Conservation (phyloP, 768 basidiomycete genomes). For the Terana coerulea region DNA sequence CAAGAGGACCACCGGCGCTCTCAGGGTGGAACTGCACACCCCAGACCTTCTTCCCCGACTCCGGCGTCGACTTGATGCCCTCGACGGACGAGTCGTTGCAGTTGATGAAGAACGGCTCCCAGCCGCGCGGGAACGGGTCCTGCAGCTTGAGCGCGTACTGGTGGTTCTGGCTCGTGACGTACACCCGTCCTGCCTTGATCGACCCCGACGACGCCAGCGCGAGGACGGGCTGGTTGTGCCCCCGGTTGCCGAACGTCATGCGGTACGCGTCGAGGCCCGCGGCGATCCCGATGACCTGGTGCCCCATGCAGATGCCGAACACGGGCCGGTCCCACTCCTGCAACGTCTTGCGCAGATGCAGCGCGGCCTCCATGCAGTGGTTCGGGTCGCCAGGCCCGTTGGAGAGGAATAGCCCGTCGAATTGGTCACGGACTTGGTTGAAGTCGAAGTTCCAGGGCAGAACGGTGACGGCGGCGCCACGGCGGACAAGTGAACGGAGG, state of each 20-base stretch:
- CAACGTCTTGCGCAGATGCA: conserved; percentile 77
- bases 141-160: conserved; percentile 94
- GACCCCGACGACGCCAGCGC: conserved; percentile 92
- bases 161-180: conserved; percentile 97
- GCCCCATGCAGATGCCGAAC: conserved; percentile 99
- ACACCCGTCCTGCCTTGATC: conserved; percentile 93
- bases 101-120: conserved; percentile 99
- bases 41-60: conserved; percentile 90
- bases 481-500: conserved; percentile 83
- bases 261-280: conserved; percentile 95
- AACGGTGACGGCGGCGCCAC: conserved; percentile 90
- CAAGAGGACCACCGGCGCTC: conserved; percentile 95
- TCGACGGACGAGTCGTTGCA: conserved; percentile 99
- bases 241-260: conserved; percentile 99
- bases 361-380: conserved; percentile 82
- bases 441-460: conserved; percentile 98
- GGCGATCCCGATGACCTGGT: conserved; percentile 97
- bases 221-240: conserved; percentile 98
- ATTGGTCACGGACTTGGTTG: conserved; percentile 84
- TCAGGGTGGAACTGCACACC: conserved; percentile 99
- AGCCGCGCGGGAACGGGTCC: conserved; percentile 94
- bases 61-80: conserved; percentile 91
- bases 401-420: conserved; percentile 91
- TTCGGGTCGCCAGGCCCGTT: conserved; percentile 96
- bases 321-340: conserved; percentile 90